phyloP scores from a whole-genome alignment of 805 yeast species.

The Cyberlindnera maclurae region DNA sequence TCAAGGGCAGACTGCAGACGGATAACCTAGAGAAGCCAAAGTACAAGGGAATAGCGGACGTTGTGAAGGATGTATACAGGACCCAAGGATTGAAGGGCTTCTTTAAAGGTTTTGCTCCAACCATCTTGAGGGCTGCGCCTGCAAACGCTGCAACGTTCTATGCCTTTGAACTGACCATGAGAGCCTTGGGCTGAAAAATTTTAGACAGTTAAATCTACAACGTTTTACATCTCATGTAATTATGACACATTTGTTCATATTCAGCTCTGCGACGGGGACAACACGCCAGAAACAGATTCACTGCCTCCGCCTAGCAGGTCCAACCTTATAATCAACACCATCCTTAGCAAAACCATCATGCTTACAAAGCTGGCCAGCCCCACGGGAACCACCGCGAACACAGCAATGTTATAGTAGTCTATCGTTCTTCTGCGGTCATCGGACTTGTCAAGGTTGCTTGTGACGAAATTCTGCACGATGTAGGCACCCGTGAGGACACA shows the following conservation, averaged over 20 bases:
- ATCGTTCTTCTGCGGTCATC: conserved; percentile 48
- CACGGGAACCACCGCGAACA: conserved; percentile 96
- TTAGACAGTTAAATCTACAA: too few species aligned
- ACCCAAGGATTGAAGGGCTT: conserved; percentile 71
- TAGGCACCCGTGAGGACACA: conserved; percentile 75
- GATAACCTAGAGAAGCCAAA: conserved; percentile 55
- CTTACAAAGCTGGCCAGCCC: conserved; percentile 92
- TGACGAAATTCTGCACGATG: conserved; percentile 81
- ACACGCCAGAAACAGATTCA: too few species aligned
- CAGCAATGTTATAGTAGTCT: conserved; percentile 82
- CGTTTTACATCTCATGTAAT: too few species aligned
- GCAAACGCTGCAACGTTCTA: conserved; percentile 97
- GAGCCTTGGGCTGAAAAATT: conserved; percentile 26
- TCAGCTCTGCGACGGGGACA: too few species aligned
- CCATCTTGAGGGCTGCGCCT: conserved; percentile 94
- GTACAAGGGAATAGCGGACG: conserved; percentile 53
- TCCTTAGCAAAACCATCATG: conserved; percentile 76
- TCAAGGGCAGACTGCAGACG: conserved; percentile 84
- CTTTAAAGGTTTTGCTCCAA: conserved; percentile 87
- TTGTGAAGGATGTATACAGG: conserved; percentile 43
- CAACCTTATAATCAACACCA: conserved; percentile 65
- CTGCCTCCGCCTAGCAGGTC: conserved; percentile 30
- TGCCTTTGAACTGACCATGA: conserved; percentile 86
- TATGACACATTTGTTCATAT: too few species aligned
- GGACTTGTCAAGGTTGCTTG: conserved; percentile 55